Base-by-base conservation (phyloP, 2,329 filamentous ascomycete species). In the Fusarium papillatum region DNA sequence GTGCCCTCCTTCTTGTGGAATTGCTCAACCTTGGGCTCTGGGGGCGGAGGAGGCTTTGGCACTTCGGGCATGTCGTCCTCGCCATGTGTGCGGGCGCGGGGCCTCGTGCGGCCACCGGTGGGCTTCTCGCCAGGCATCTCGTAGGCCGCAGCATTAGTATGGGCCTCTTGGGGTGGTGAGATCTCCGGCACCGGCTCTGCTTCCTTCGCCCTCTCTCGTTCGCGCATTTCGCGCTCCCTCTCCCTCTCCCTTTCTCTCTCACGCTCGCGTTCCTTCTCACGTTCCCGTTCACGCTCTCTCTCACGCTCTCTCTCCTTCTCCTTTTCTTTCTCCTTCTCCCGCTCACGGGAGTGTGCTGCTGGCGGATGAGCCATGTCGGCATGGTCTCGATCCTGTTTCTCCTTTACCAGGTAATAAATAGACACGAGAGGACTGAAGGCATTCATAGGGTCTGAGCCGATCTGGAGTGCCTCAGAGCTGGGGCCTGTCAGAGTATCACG, bases 401-500 rank as follows among this genome's bases (percentile, higher is more conserved):
- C 97, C 77, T 92, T 93, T n/a, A 98, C 97, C 5, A 99, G 90
- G 80, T 98, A 98, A 84, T 99, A 99, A 17, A 99, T 93, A 2
- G 97, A 98, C 10, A 98, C 88, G 17, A 98, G 87, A 10, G 97
- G 97, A 79, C 94, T 96, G 83, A 95, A 99, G 6, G 97, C 97
- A 83, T 98, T 98, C 69, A 98, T 86, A 1, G 97, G 96, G 80
- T 99, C 97, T 68, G 90, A 91, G 14, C 95, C 95, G 39, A 96
- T 86, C 76, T 95, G 92, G 22, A 98, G 88, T 6, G 94, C 94
- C 83, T 99, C 97, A 2, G 92, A 91, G 64, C 96, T 98, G n/a
- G 95, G 93, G 2, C 93, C 93, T 7, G 90, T 91, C 74, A 99
- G 87, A 5, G 95, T 98, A 81, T 98, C 97, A 76, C 95, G 92